Evolutionary conservation across 106 monocot genomes (phyloP), one percentile per base, ranked within the genome.

Genomic region (Acanthochlamys bracteata): DNA sequence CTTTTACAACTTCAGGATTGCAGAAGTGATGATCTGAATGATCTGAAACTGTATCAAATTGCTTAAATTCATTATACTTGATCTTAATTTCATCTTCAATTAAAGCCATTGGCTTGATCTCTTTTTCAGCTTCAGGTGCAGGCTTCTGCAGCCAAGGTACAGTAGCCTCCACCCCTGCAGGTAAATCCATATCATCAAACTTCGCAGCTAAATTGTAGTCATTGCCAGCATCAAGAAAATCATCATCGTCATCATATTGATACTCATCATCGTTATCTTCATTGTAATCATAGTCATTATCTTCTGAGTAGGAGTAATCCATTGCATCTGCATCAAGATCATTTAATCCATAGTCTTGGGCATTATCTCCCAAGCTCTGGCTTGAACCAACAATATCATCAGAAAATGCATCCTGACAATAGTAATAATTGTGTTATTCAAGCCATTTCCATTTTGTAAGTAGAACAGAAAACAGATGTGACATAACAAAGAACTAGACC

Each of bases 111-210:
- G 25, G 46, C 26, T 70, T 69, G 57, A 11, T 25, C 9, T 49
- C 15, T 42, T 16, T 6, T 20, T 25, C 27, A 10, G 42, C 67
- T 20, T 84, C 63, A n/a, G 27, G 64, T 13, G 59, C 60, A 39
- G 60, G 54, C n/a, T 33, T 76, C 39, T 57, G 10, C 71, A 58
- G 65, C 81, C 79, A 81, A 46, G 80, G 83, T 27, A 87, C 72
- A 67, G 76, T 55, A 43, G 73, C 81, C 78, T 87, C 87, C 54
- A 84, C 83, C 12, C 81, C 91, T 10, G 90, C 78, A 66, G 87
- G 84, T 33, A 92, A 65, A 65, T 81, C 76, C 73, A 92, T 40
- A 76, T 74, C 68, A 53, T 92, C 83, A 69, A 87, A 92, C 57
- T 87, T 70, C 45, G 75, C 73, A 51, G 75, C 53, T 68, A 79